phyloP scores from a whole-genome alignment of 176 grass and related monocot species.

The Oryza punctata region DNA sequence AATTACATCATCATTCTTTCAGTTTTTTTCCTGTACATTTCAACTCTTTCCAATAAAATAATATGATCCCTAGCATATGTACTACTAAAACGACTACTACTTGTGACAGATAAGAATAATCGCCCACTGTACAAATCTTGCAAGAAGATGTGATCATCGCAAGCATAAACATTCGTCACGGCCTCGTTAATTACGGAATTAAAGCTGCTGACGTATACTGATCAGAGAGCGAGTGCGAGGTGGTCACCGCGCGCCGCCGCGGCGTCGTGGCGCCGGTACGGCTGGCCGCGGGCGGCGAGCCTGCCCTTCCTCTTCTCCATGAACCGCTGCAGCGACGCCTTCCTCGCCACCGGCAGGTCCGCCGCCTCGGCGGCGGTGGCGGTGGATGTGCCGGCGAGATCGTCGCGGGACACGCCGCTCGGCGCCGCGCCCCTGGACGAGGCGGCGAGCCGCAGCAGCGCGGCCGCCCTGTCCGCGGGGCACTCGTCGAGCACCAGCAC shows the following conservation, averaged over 20 bases:
- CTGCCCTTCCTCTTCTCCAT: slow-evolving; percentile 67
- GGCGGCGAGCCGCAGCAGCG: slow-evolving; percentile 38
- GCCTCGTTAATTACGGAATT: no score
- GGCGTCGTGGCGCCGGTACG: slow-evolving; percentile 30
- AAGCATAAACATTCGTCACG: not conserved
- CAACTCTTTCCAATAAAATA: not conserved
- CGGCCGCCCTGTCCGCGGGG: slow-evolving; percentile 43
- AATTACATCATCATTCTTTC: not conserved
- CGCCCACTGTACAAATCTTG: not conserved
- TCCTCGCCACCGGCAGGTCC: slow-evolving; percentile 62
- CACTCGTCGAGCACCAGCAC: slow-evolving; percentile 63
- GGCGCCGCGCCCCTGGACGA: slow-evolving; percentile 2
- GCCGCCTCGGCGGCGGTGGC: slow-evolving; percentile 23
- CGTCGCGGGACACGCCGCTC: not conserved
- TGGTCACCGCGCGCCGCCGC: not conserved
- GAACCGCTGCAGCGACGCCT: slow-evolving; percentile 70
- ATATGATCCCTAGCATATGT: not conserved
- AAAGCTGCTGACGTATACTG: no score
- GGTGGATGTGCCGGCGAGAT: not conserved
- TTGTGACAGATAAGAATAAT: not conserved
- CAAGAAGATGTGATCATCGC: not conserved
- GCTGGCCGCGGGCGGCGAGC: slow-evolving; percentile 35
- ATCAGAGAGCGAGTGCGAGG: slow-evolving; percentile 39
- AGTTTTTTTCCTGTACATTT: not conserved
- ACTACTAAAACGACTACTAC: no score